Percentiles rank a stretch among this genome's conserved stretches.
Conservation (phyloP, 2,329 filamentous ascomycete species). For the Raffaelea ambrosiae region DNA sequence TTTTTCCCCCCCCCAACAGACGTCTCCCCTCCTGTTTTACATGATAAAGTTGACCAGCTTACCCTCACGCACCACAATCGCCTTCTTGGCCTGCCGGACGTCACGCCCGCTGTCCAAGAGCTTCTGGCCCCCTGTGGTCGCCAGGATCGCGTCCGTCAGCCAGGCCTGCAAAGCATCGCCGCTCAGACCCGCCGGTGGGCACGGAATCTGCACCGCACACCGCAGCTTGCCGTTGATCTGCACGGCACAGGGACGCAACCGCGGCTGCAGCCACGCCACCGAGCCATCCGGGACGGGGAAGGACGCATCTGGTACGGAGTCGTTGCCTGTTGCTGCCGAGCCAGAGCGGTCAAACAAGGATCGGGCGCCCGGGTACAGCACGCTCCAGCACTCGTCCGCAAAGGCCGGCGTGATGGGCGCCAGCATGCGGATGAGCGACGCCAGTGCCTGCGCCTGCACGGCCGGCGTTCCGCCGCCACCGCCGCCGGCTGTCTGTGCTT, state of each 20-base stretch:
- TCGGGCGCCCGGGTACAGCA: constrained; percentile 32
- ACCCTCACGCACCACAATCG: constrained; percentile 58
- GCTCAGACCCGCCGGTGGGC: constrained; percentile 33
- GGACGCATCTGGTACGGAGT: constrained; percentile 8
- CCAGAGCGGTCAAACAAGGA: constrained; percentile 7
- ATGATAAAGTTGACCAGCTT: constrained; percentile 69
- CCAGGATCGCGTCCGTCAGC: constrained; percentile 52
- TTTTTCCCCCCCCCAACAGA: constrained; percentile 2
- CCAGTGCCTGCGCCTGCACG: constrained; percentile 40
- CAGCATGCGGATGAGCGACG: constrained; percentile 59
- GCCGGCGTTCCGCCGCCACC: constrained; percentile 18
- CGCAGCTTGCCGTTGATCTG: constrained; percentile 75
- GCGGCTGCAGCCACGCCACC: constrained; percentile 35
- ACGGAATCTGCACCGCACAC: constrained; percentile 57
- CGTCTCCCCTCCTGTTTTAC: constrained; percentile 10
- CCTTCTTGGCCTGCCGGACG: constrained; percentile 47
- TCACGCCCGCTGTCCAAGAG: constrained; percentile 38
- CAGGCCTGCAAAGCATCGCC: constrained; percentile 45
- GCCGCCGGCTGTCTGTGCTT: too few relatives aligned
- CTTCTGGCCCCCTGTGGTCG: constrained; percentile 52
- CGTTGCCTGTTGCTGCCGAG: too few relatives aligned
- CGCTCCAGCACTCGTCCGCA: constrained; percentile 70
- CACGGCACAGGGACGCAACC: constrained; percentile 53
- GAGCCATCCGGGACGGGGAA: constrained; percentile 54
- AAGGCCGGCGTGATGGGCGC: constrained; percentile 75